phyloP scores from a whole-genome alignment of 495 filamentous ascomycete genomes.

The Melanomma pulvis-pyrius region DNA sequence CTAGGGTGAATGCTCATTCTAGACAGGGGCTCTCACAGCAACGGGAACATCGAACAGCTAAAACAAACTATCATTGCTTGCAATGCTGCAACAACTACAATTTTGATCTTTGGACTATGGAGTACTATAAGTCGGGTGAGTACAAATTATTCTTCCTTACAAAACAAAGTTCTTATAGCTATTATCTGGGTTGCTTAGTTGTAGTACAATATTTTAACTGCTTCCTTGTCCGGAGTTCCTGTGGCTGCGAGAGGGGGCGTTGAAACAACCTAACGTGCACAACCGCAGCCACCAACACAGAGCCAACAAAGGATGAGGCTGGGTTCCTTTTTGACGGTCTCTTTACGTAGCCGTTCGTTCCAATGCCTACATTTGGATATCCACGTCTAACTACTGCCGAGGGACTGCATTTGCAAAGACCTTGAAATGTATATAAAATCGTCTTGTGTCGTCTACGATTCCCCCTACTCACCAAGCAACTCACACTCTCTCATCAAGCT shows the following conservation, averaged over 20 bases:
- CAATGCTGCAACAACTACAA: too few relatives aligned
- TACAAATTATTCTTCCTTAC: too few relatives aligned
- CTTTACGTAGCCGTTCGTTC: not conserved
- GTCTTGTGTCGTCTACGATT: constrained; percentile 6
- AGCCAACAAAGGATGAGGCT: constrained; percentile 1
- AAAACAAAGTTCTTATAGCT: too few relatives aligned
- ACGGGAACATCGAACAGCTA: too few relatives aligned
- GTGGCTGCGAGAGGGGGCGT: too few relatives aligned
- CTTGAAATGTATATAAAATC: constrained; percentile 6
- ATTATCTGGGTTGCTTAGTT: too few relatives aligned
- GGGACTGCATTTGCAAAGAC: constrained; percentile 1
- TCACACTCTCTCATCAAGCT: constrained; percentile 4
- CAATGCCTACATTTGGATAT: not conserved
- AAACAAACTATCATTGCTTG: too few relatives aligned
- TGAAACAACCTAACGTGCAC: not conserved
- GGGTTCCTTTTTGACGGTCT: constrained; percentile 3
- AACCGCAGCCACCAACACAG: not conserved
- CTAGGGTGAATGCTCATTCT: not conserved
- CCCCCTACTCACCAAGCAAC: constrained; percentile 2
- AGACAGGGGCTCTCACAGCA: not conserved
- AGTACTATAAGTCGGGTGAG: too few relatives aligned
- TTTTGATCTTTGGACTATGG: too few relatives aligned
- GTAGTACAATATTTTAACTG: too few relatives aligned
- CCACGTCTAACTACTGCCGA: not conserved
- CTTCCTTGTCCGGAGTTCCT: too few relatives aligned